Evolutionary conservation across 2,329 filamentous ascomycete species (phyloP).

Genomic region (Fusarium udum): DNA sequence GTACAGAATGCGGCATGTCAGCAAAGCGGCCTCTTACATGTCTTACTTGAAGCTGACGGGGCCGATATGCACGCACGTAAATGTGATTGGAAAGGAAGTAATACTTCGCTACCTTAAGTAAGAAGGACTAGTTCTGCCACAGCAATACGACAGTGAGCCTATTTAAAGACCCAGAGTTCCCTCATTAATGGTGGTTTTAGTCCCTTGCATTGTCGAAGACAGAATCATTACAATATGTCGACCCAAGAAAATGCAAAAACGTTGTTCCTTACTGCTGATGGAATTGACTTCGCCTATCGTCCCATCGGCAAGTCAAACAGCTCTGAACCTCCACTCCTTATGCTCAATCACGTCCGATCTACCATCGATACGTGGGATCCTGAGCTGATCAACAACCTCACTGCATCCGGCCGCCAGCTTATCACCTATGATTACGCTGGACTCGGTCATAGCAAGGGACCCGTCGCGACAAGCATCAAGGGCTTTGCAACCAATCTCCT

Average conservation of each 20-base stretch:
- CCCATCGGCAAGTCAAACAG: not conserved
- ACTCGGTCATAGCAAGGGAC: not conserved
- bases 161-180: no score
- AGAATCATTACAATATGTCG: accelerated
- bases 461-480: not conserved
- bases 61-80: no score
- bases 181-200: no score
- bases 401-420: not conserved
- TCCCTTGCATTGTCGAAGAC: no score
- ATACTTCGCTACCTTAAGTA: no score
- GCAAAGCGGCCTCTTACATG: no score
- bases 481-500: not conserved
- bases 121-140: no score
- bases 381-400: not conserved
- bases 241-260: not conserved
- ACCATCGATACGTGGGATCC: not conserved
- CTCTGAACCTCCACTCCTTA: not conserved
- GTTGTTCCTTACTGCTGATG: not conserved
- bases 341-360: not conserved
- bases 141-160: no score
- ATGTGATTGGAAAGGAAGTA: no score
- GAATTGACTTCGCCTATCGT: not conserved
- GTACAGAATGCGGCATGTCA: no score
- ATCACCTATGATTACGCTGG: not conserved
- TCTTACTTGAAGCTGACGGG: no score